Evolutionary conservation across 345 rosid genomes (phyloP), one percentile per base, ranked within the genome.

Genomic region (Theobroma cacao): DNA sequence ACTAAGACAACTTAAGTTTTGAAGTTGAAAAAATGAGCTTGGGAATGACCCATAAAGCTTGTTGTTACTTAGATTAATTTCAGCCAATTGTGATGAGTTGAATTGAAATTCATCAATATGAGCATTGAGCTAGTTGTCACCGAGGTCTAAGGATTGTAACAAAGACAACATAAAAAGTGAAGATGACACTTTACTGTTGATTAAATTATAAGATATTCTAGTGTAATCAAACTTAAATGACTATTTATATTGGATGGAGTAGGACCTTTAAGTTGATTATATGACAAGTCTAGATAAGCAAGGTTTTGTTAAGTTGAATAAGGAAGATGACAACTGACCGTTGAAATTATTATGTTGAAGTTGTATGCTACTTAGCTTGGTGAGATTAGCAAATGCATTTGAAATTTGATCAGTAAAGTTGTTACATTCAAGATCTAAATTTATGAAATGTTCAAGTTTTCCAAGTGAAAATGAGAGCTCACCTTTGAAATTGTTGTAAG

Each of bases 381-480:
- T 66, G 71, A 72, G 38, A 14, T 75, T 78, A 4, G 73, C 65
- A n/a, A 78, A 15, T 2, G 71, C 70, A 6, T 61, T 65, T 8
- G 82, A 86, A 18, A 85, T 33, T 0, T 43, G 43, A 69, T 88
- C 84, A 10, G 0, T 76, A 28, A 84, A 74, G 26, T 50, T 56
- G 70, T 76, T 76, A 1, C 0, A 0, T 0, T 10, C 6, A 7
- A 85, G 74, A 30, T 14, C 33, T 18, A 86, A 63, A 18, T 0
- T 0, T 9, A 4, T 5, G 4, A 82, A 38, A 4, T 22, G 12
- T 7, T 41, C 11, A 63, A 50, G 53, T 70, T 26, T 20, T 74
- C 76, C 0, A 72, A 48, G 40, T 4, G 72, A 22, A 76, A 79
- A 34, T 3, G 73, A 55, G 3, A 68, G 22, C 36, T 68, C 36